Evolutionary conservation across 768 basidiomycete species (phyloP), one percentile per base, ranked within the genome.

Genomic region (Tylopilus cervinicoccineus): DNA sequence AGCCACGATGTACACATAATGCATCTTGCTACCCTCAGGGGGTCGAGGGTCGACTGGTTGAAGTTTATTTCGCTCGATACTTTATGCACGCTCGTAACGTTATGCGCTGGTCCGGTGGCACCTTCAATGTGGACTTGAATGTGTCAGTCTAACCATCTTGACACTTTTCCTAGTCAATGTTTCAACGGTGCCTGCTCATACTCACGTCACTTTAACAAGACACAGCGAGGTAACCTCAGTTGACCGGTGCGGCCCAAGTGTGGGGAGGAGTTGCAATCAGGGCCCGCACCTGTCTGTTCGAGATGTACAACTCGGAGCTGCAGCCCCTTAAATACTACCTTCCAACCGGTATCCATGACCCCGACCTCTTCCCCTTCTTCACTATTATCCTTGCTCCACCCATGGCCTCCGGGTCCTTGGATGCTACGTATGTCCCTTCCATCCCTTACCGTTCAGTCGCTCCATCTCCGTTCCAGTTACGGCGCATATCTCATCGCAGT

Each of bases 401-500:
- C 32, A 59, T 57, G 59, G n/a, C 20, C 13, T 31, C 6, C 22
- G n/a, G n/a, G n/a, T n/a, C n/a, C n/a, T 42, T 73, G 8, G 73
- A 70, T 22, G 55, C 57, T 13, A 70, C 68, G 73, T 75, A 42
- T 23, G 69, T 62, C 7, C 28, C 8, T 32, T n/a, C 20, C 6
- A 6, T 28, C 19, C 8, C 12, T 39, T 10, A 2, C n/a, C 11
- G 10, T 36, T n/a, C 20, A 37, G 26, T 27, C 5, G 6, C 7
- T 38, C 51, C 32, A 47, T 20, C n/a, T 49, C 13, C 17, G 43
- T 19, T 38, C 12, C 19, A 81, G 78, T 22, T 53, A 76, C 29
- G 81, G 80, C 19, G 76, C 76, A 33, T 70, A 74, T 27, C 72
- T 76, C 38, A 62, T 80, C 24, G 81, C 79, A 4, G 68, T 78